Base-by-base conservation (phyloP, 2,329 filamentous ascomycete genomes). In the Fusarium armeniacum region DNA sequence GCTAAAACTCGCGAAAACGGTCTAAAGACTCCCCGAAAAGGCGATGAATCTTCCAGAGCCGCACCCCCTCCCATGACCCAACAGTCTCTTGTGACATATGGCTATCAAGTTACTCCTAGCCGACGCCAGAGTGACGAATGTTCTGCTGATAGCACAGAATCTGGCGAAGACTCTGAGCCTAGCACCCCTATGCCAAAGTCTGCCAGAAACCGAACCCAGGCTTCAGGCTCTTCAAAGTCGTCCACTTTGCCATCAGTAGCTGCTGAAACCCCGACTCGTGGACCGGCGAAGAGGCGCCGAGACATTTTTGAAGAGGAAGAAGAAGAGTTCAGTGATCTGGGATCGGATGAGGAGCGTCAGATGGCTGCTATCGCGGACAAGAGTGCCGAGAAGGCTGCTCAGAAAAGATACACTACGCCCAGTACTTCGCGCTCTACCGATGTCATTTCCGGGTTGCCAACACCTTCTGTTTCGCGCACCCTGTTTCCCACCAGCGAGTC, bases 271-370 rank as follows among this genome's bases (percentile, higher is more conserved):
- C 71, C 76, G 0, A 71, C 66, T 18, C 67, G 63, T 12, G 43
- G 65, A 4, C 60, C 72, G 16, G 51, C 63, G 68, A 82, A 79
- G 64, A 70, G 78, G 36, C 78, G 76, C 72, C 69, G 77, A 6
- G 66, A 71, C 32, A 66, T 55, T 8, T 68, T 75, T 33, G 67
- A 78, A 62, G 71, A 76, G 13, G 69, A 73, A 12, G 73, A 76
- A 5, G 76, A 75, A 36, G 75, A 77, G 2, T 76, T 79, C 20
- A 76, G 73, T 32, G 80, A 80, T 16, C 35, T 81, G 6, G 77
- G 75, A 18, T 79, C 81, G 10, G 81, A 83, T n/a, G 79, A 80
- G 43, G 82, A 81, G 64, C 71, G 75, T 28, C 70, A 81, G 60
- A 73, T 83, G 62, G 76, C 71, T 22, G 72, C 66, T n/a, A 73